Conservation (phyloP, 257 asterid genomes). For the Solanum virginianum region DNA sequence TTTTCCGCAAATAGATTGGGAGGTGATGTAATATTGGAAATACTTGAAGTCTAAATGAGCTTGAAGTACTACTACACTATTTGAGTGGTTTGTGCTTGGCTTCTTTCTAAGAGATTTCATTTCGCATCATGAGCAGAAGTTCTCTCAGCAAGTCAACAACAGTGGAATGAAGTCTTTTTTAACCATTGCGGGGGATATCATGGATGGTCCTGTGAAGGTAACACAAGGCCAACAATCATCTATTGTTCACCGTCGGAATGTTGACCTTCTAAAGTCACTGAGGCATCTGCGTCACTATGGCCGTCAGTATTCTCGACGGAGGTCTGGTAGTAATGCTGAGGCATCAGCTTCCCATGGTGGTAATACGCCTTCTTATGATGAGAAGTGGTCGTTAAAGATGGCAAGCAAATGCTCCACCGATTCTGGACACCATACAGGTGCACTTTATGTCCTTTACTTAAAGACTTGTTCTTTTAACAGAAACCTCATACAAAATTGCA, state of each 20-base stretch:
- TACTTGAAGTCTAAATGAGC: not conserved
- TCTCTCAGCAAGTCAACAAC: constrained; percentile 33
- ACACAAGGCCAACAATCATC: constrained; percentile 28
- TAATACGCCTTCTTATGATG: constrained; percentile 19
- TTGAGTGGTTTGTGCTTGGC: not conserved
- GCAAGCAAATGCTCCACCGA: constrained; percentile 26
- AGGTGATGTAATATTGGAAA: not conserved
- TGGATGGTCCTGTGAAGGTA: constrained; percentile 36
- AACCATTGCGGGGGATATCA: constrained; percentile 28
- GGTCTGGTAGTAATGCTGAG: constrained; percentile 30
- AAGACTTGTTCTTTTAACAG: not conserved
- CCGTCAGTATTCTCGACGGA: constrained; percentile 72
- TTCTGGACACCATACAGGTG: constrained; percentile 9
- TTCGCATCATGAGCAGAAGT: constrained; percentile 18
- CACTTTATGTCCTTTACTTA: not conserved
- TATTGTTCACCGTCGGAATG: constrained; percentile 34
- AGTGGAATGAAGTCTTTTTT: constrained; percentile 23
- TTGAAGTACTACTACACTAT: not conserved
- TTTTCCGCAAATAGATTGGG: not conserved
- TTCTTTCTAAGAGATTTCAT: not conserved
- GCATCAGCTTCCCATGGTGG: constrained; percentile 61
- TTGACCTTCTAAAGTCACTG: constrained; percentile 32
- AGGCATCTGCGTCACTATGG: constrained; percentile 59
- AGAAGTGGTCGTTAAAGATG: constrained; percentile 35
- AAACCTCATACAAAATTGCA: not conserved